Evolutionary conservation across 2,329 filamentous ascomycete genomes (phyloP), one percentile per base, ranked within the genome.

Genomic region (Trichoderma pleuroti): DNA sequence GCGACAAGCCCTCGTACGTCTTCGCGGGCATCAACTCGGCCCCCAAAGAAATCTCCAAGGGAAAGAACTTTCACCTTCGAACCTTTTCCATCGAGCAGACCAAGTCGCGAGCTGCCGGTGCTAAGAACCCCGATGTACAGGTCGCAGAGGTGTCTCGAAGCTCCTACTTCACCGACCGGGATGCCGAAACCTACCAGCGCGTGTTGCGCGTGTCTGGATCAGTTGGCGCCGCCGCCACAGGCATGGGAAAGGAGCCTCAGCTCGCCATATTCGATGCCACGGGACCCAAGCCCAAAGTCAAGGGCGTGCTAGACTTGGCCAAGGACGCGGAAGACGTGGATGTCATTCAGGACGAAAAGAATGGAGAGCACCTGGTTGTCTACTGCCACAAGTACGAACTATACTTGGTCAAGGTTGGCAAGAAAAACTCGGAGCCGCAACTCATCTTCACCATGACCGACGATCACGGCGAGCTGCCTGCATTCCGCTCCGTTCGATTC

Each of bases 21-120:
- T 90, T 92, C 74, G 93, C 94, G 30, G 94, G 94, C 68, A 91
- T 97, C 82, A 98, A 97, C 80, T 94, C 93, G 71, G 92, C 91
- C 71, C 86, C 89, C 60, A 86, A 86, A 7, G 90, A 93, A 71
- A 86, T 94, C 74, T 85, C 90, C 75, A 89, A 90, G 74, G 92
- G 92, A 74, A 91, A 88, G 78, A 98, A 98, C 79, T 86, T 92
- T 77, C 94, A 98, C 81, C 89, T 98, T 74, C 89, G 94, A 74
- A 87, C 92, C 11, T 92, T 97, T 76, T 85, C 87, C 73, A 85
- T 96, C 73, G 80, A 84, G 68, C 74, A 80, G 74, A 73, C 77
- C 76, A 82, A 81, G 70, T 69, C 78, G 71, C 75, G 79, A 65
- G 68, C 77, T 73, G 73, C 76, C 56, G 77, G 78, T 63, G 75